phyloP scores from a whole-genome alignment of 345 rosid genomes.

The Dimocarpus longan region DNA sequence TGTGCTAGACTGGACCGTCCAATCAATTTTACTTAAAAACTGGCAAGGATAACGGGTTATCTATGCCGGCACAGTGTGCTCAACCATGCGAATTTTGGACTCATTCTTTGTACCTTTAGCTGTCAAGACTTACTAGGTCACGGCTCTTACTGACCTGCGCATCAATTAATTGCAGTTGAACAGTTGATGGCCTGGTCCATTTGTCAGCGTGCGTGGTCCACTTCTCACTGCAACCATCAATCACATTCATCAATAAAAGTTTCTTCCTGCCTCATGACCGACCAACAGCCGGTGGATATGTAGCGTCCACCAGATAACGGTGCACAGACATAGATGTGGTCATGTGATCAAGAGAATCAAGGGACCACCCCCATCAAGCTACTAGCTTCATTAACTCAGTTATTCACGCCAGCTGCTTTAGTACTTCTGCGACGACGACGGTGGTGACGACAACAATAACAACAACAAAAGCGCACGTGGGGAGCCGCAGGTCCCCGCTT shows the following conservation, averaged over 20 bases:
- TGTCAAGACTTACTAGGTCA: no score
- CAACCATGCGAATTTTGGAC: neutral
- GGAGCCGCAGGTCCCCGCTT: slow-evolving; percentile 19
- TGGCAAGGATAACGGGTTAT: neutral
- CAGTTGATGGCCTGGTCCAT: slow-evolving; percentile 10
- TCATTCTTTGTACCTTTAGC: neutral
- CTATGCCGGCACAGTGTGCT: neutral
- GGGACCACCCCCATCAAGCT: slow-evolving; percentile 14
- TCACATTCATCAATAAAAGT: slow-evolving; percentile 1
- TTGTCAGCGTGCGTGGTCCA: slow-evolving; percentile 4
- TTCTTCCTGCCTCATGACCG: neutral
- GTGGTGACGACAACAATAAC: neutral
- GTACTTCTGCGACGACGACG: neutral
- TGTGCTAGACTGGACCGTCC: neutral
- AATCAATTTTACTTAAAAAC: neutral
- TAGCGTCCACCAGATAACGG: neutral
- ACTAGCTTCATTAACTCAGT: neutral
- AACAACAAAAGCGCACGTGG: neutral
- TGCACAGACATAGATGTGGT: neutral
- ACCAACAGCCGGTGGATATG: slow-evolving; percentile 1
- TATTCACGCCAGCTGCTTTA: no score
- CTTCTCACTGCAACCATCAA: neutral
- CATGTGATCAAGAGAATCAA: neutral
- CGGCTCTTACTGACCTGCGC: neutral
- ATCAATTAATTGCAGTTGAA: neutral